Evolutionary conservation across 1,284 basidiomycete species (phyloP), one percentile per base, ranked within the genome.

Genomic region (Trichosporon asahii): DNA sequence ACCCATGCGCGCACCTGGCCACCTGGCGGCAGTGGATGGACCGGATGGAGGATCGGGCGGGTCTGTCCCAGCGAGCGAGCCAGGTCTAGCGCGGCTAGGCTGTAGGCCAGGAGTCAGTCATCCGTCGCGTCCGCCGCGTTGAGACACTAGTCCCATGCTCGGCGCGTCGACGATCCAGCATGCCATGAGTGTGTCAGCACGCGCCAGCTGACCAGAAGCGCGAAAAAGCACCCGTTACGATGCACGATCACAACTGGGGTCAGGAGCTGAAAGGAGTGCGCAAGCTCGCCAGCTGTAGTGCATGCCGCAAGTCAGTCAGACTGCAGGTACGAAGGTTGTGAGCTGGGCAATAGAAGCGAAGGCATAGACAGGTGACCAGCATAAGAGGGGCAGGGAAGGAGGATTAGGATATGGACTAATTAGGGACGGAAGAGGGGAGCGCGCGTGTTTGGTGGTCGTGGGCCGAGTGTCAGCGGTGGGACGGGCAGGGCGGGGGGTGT

Each of bases 341-440:
- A 46, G 49, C 23, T 21, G 21, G 6, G 49, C 8, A 53, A 23
- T 53, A 25, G 49, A 53, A 11, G 5, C 11, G 44, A 46, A 33
- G 31, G 44, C 44, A 14, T n/a, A n/a, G n/a, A n/a, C n/a, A n/a
- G n/a, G n/a, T n/a, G 6, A 9, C 11, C 11, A 37, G 40, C 40
- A 44, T 44, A n/a, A n/a, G 15, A 7, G 3, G 18, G 18, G 15
- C 40, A 44, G 49, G 49, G 21, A 2, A 2, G 11, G 21, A 25
- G 49, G 49, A 53, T 53, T 53, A 53, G 49, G 18, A 53, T 53
- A 53, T 53, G 49, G 49, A 11, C 49, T 53, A 53, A 53, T 53
- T 53, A 53, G 49, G 49, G 49, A 53, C 49, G 15, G 49, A 18
- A 53, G 49, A 9, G 31, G 31, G 31, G 31, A 9, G 23, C 9